These are phyloP conservation scores for Suillus decipiens DNA, from an alignment of 768 basidiomycete genomes.

Conservation along the genomic window DNA sequence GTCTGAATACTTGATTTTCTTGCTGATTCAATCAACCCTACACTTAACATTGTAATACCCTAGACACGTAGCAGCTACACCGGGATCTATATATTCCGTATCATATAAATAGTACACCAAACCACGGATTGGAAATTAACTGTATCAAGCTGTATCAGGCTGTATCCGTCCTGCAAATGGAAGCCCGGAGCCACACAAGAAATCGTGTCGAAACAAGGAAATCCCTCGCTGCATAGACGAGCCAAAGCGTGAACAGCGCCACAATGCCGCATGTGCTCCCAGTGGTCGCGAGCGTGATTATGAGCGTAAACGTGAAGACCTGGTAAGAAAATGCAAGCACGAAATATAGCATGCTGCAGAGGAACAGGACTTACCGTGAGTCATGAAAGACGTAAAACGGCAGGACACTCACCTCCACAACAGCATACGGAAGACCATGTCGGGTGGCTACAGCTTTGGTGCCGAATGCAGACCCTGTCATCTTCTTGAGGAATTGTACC, in stretches of 20 bases:
- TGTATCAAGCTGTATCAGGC: background rate
- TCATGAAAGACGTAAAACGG: background rate
- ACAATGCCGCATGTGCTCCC: constrained; percentile 21
- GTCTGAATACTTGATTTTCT: background rate
- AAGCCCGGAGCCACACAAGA: background rate
- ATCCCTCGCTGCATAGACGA: constrained; percentile 5
- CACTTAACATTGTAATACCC: background rate
- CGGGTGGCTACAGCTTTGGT: constrained; percentile 48
- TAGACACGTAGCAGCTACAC: background rate
- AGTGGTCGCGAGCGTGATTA: constrained; percentile 16
- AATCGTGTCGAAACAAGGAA: constrained; percentile 1
- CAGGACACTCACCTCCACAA: constrained; percentile 49
- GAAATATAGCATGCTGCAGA: constrained; percentile 28
- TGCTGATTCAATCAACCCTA: background rate
- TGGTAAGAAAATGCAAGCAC: constrained; percentile 23
- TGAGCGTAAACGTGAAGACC: constrained; percentile 24
- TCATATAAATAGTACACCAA: constrained; percentile 1
- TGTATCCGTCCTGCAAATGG: background rate
- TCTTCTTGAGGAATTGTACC: background rate
- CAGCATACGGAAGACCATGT: constrained; percentile 50
- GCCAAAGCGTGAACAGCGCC: constrained; percentile 25
- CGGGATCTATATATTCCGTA: background rate
- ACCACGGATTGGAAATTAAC: background rate
- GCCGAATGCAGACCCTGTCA: constrained; percentile 26
- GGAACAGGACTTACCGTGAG: background rate